Conservation (phyloP, 2,329 filamentous ascomycete genomes). For the Nannizzia gypsea region DNA sequence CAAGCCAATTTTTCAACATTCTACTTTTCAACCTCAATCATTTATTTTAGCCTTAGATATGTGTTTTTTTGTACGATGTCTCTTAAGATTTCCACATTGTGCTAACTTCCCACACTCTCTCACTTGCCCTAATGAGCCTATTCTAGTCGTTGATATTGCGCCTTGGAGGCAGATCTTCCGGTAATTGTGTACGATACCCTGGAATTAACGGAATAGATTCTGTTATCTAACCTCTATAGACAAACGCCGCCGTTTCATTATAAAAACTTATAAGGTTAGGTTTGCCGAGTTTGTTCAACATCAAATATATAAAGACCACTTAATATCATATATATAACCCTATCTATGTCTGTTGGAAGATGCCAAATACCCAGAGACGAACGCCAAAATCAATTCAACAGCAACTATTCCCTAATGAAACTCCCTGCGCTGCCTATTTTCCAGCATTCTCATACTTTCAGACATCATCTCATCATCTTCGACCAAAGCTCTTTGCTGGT, state of each 20-base stretch:
- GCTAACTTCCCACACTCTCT: not conserved
- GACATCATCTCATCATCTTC: not conserved
- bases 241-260: too few species aligned
- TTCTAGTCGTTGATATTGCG: not conserved
- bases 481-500: not conserved
- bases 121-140: not conserved
- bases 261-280: too few species aligned
- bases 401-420: not conserved
- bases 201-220: too few species aligned
- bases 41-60: not conserved
- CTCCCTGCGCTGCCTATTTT: not conserved
- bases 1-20: not conserved
- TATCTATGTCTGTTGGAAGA: not conserved
- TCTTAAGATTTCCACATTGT: not conserved
- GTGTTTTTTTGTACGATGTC: not conserved
- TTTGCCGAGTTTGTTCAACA: not conserved
- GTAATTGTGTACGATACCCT: too few species aligned
- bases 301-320: not conserved
- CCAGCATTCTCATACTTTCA: not conserved
- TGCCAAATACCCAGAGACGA: not conserved
- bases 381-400: not conserved
- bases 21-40: too few species aligned
- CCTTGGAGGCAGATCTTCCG: too few species aligned
- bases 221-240: too few species aligned
- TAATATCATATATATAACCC: not conserved